A percentile compares a stretch with the other conserved stretches of the same genome.
Evolutionary conservation across 2,329 filamentous ascomycete species (phyloP).

Genomic region (Apiospora marii): DNA sequence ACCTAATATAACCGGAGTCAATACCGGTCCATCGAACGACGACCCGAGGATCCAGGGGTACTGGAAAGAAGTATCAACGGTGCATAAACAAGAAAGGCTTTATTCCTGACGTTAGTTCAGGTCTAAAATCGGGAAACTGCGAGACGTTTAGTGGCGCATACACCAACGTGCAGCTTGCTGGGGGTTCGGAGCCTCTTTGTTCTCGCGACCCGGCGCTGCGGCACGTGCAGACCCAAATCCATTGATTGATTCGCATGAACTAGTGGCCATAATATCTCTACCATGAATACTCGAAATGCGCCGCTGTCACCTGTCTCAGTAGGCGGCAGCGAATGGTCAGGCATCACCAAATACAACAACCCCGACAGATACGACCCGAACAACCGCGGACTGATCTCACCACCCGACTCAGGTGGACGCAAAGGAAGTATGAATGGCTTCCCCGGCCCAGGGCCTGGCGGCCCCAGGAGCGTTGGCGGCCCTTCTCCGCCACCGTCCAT

Average conservation of each 20-base stretch:
- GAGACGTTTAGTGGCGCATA: neutral
- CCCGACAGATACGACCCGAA: constrained; percentile 59
- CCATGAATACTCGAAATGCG: constrained; percentile 78
- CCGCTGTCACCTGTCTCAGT: constrained; percentile 83
- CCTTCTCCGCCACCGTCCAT: constrained; percentile 91
- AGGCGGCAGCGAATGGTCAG: constrained; percentile 85
- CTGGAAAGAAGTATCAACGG: neutral
- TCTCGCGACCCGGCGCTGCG: constrained; percentile 9
- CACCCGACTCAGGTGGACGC: constrained; percentile 72
- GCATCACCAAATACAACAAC: constrained; percentile 70
- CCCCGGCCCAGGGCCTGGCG: constrained; percentile 47
- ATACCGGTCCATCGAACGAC: neutral
- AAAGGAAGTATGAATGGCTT: constrained; percentile 69
- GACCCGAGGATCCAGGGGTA: neutral
- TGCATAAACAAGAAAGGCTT: neutral
- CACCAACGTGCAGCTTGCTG: neutral
- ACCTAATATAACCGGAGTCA: neutral
- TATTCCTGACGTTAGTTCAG: neutral
- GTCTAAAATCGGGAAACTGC: neutral
- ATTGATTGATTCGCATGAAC: constrained; percentile 5
- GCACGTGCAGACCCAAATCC: neutral
- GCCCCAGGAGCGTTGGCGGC: constrained; percentile 64
- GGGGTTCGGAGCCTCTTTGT: constrained; percentile 1
- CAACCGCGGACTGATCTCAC: constrained; percentile 69
- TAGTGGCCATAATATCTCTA: constrained; percentile 35